Percentiles rank a stretch among this genome's conserved stretches.
Evolutionary conservation across 108 stramenopile species (phyloP).

Genomic region (Cyclotella distinguenda): DNA sequence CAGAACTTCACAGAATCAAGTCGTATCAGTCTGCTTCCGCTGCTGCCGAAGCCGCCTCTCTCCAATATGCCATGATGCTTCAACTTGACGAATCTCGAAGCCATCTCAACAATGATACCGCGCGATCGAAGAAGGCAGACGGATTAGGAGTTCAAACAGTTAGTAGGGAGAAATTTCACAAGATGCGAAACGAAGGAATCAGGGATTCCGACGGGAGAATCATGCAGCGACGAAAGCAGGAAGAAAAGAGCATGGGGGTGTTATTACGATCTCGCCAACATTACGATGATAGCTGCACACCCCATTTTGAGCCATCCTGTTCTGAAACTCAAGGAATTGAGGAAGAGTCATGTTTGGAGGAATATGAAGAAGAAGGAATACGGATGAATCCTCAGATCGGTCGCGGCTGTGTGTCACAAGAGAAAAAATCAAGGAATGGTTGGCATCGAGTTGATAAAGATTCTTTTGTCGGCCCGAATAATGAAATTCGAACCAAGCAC

Average conservation of each 20-base stretch:
- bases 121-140: conserved; percentile 15
- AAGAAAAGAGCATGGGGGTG: conserved; percentile 30
- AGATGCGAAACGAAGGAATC: conserved; percentile 17
- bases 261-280: conserved; percentile 22
- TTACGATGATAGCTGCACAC: conserved; percentile 31
- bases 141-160: conserved; percentile 25
- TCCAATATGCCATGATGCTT: conserved; percentile 43
- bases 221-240: conserved; percentile 14
- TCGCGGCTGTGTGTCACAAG: background rate
- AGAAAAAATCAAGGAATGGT: background rate
- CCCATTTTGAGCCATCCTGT: background rate
- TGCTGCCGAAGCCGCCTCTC: conserved; percentile 46
- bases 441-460: conserved; percentile 58
- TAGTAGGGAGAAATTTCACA: conserved; percentile 23
- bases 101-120: conserved; percentile 8
- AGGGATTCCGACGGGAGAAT: conserved; percentile 37
- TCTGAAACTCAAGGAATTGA: background rate
- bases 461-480: conserved; percentile 66
- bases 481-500: conserved; percentile 77
- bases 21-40: conserved; percentile 32
- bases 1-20: conserved; percentile 46
- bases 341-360: background rate
- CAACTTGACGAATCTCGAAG: conserved; percentile 53
- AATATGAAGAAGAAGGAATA: conserved; percentile 24
- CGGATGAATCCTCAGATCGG: conserved; percentile 54